Percentiles rank a stretch among this genome's conserved stretches.
These are phyloP conservation scores for Agrocybe praecox DNA, from an alignment of 768 basidiomycete genomes.

Conservation along the genomic window DNA sequence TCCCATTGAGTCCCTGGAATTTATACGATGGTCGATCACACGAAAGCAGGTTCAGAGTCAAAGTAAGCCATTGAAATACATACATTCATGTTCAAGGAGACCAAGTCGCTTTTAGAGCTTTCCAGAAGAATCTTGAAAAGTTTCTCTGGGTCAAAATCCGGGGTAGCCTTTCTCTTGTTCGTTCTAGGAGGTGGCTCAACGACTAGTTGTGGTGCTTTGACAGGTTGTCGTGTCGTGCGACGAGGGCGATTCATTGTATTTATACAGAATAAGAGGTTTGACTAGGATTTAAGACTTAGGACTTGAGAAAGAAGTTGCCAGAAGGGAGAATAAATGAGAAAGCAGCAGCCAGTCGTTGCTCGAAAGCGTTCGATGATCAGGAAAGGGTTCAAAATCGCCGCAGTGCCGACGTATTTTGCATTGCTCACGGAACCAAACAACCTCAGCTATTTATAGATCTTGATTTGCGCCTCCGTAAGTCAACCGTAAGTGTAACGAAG, in stretches of 20 bases:
- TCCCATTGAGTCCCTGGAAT: conserved; percentile 24
- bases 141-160: conserved; percentile 31
- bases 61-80: conserved; percentile 29
- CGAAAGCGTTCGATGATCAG: too few species aligned
- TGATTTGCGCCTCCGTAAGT: too few species aligned
- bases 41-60: conserved; percentile 3
- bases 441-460: too few species aligned
- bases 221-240: conserved; percentile 23
- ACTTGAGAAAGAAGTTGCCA: too few species aligned
- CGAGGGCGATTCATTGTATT: conserved; percentile 33
- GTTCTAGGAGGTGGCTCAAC: conserved; percentile 11
- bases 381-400: too few species aligned
- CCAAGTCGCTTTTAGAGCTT: conserved; percentile 50
- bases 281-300: too few species aligned
- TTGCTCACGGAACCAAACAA: too few species aligned
- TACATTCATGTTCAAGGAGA: conserved; percentile 53
- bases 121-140: conserved; percentile 43
- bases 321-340: too few species aligned
- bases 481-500: too few species aligned
- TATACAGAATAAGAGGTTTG: too few species aligned
- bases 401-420: too few species aligned
- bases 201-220: conserved; percentile 8
- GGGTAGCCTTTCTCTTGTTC: conserved; percentile 28
- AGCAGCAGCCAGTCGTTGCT: too few species aligned
- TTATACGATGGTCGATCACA: conserved; percentile 4